A percentile compares a stretch with the other conserved stretches of the same genome.
Evolutionary conservation across 495 filamentous ascomycete species (phyloP).

Genomic region (Terfezia boudieri): DNA sequence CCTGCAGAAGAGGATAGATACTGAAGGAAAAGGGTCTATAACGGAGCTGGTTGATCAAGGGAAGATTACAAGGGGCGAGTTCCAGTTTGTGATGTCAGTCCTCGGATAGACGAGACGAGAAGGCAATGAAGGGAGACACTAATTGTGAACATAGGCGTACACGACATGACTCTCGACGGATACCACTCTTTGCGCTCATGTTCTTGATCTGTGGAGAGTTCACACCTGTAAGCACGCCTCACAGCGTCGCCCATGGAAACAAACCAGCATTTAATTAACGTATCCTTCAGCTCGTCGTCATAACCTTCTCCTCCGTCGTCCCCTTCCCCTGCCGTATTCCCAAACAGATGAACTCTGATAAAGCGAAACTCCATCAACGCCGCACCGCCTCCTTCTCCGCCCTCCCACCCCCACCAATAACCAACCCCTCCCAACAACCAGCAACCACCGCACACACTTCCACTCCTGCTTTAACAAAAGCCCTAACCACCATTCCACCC

Average conservation of each 20-base stretch:
- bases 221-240: conserved; percentile 29
- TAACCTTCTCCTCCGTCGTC: background rate
- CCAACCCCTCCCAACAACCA: background rate
- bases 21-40: conserved; percentile 14
- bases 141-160: conserved; percentile 22
- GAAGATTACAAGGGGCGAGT: conserved; percentile 32
- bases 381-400: conserved; percentile 7
- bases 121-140: too few species aligned
- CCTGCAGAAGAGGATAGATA: conserved; percentile 21
- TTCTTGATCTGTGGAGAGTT: conserved; percentile 64
- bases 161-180: conserved; percentile 42
- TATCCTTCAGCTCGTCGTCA: background rate
- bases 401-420: background rate
- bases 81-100: conserved; percentile 27
- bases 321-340: conserved; percentile 52
- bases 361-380: conserved; percentile 27
- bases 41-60: conserved; percentile 12
- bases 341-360: conserved; percentile 37
- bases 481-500: background rate
- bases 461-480: background rate
- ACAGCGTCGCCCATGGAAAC: conserved; percentile 33
- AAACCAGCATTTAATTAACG: too few species aligned
- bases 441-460: background rate
- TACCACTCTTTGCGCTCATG: conserved; percentile 52
- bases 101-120: too few species aligned